Percentiles rank a stretch among this genome's conserved stretches.
Conservation (phyloP, 352 stramenopile species). For the Globisporangium rhizosaccharum region DNA sequence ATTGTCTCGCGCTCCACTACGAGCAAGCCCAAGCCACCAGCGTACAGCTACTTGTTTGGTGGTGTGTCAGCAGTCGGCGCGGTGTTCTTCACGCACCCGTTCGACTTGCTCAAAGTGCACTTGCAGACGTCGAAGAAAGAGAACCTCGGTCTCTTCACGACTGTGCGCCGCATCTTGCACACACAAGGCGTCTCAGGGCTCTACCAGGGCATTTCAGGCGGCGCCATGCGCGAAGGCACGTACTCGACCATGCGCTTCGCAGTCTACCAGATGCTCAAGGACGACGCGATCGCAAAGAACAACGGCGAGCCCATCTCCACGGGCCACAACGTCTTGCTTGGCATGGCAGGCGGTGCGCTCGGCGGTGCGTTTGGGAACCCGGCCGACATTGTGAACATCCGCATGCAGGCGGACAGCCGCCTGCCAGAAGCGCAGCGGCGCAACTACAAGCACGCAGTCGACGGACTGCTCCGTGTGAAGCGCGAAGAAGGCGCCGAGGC, state of each 20-base stretch:
- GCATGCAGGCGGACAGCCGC: slow-evolving; percentile 76
- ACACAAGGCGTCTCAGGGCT: slow-evolving; percentile 63
- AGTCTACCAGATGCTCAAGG: slow-evolving; percentile 81
- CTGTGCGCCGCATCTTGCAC: slow-evolving; percentile 49
- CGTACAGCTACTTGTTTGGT: slow-evolving; percentile 69
- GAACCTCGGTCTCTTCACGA: slow-evolving; percentile 44
- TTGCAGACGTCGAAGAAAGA: slow-evolving; percentile 76
- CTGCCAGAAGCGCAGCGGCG: slow-evolving; percentile 54
- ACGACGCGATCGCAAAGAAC: slow-evolving; percentile 62
- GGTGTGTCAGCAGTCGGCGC: slow-evolving; percentile 73
- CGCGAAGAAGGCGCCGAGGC: slow-evolving; percentile 58
- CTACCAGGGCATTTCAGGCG: slow-evolving; percentile 77
- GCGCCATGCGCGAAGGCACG: slow-evolving; percentile 74
- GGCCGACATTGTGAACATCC: slow-evolving; percentile 81
- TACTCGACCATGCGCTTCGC: slow-evolving; percentile 84
- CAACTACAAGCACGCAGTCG: slow-evolving; percentile 80
- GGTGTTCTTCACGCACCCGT: slow-evolving; percentile 84
- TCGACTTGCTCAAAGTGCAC: slow-evolving; percentile 81
- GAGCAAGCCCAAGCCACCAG: slow-evolving; percentile 25
- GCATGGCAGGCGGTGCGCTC: slow-evolving; percentile 62
- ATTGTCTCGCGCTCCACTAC: background rate
- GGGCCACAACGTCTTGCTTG: slow-evolving; percentile 59
- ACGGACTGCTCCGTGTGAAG: slow-evolving; percentile 59
- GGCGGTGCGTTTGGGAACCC: slow-evolving; percentile 68
- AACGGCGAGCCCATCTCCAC: slow-evolving; percentile 61